Base-by-base conservation (phyloP, 2,329 filamentous ascomycete genomes). In the Pseudogymnoascus sp. region DNA sequence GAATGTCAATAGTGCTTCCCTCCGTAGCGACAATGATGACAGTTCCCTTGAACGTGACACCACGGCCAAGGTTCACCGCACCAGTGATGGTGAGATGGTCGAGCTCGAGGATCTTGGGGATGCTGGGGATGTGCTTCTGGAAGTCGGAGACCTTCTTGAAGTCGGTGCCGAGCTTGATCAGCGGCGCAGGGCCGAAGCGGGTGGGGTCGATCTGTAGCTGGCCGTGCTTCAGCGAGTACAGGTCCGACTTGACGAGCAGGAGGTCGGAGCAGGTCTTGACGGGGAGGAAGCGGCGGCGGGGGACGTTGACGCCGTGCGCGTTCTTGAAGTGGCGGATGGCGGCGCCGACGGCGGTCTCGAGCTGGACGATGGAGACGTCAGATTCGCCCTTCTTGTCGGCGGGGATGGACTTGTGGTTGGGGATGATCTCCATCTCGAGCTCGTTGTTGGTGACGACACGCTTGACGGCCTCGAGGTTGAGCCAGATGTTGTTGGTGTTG, bases 401-500 rank as follows among this genome's bases (percentile, higher is more conserved):
- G 61, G 94, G 90, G 73, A 99, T 97, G 67, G 91, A 93, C 85
- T 99, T 99, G 81, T 90, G 92, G 81, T 99, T 99, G 77, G 94
- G 92, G 71, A 99, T 99, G 76, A 99, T 99, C 81, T 99, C 94
- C 90, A 99, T 96, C 80, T 92, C 90, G 61, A 99, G 88, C 82
- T 97, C 93, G 76, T 96, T 91, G 78, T 95, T 92, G 85, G 97
- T 94, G 6, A 99, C 94, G 61, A 99, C 92, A 65, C 94, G 92
- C 89, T 97, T 97, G 80, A 99, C 90, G 70, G 94, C 94, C 75
- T 91, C 88, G 71, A 97, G 84, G 81, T 96, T 96, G 84, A 99
- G 90, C 94, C 94, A 99, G 80, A 99, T 97, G 86, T 99, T 99
- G 90, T 99, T 99, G 79, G 94, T 99, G 87, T 99, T 99, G 89